phyloP scores from a whole-genome alignment of 192 early-diverging fungal genomes.

The Linderina pennispora region DNA sequence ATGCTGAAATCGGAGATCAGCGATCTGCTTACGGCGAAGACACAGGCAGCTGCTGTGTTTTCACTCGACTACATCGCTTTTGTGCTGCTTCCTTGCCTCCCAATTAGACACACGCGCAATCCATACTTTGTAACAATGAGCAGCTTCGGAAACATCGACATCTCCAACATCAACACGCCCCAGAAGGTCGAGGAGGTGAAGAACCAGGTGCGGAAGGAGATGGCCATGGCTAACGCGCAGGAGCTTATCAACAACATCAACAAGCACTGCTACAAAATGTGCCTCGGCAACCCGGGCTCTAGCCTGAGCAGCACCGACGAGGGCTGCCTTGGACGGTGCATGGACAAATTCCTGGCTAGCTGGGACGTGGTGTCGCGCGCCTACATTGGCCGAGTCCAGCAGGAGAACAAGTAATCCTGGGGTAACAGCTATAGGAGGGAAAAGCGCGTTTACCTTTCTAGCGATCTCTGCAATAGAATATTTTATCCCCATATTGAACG shows the following conservation, averaged over 20 bases:
- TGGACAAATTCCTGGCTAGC: constrained; percentile 82
- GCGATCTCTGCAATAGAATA: too few relatives aligned
- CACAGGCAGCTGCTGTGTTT: too few relatives aligned
- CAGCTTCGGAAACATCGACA: background rate
- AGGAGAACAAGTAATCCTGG: constrained; percentile 38
- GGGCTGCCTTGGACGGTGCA: constrained; percentile 73
- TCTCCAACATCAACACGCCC: background rate
- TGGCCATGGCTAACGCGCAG: constrained; percentile 77
- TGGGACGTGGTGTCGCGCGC: constrained; percentile 78
- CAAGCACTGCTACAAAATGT: constrained; percentile 82
- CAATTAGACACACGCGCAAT: background rate
- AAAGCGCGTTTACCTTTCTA: too few relatives aligned
- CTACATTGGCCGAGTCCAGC: constrained; percentile 68
- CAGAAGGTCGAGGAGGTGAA: constrained; percentile 67
- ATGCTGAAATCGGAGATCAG: too few relatives aligned
- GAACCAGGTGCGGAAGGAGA: constrained; percentile 67
- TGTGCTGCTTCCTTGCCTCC: background rate
- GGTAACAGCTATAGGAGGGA: background rate
- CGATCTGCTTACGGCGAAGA: too few relatives aligned
- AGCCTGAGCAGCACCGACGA: constrained; percentile 64
- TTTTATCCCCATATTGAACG: too few relatives aligned
- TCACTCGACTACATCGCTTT: too few relatives aligned
- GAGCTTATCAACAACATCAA: constrained; percentile 85
- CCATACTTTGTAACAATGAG: background rate
- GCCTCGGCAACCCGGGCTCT: constrained; percentile 67